phyloP scores from a whole-genome alignment of 106 monocot genomes.

The Dioscorea zingiberensis region DNA sequence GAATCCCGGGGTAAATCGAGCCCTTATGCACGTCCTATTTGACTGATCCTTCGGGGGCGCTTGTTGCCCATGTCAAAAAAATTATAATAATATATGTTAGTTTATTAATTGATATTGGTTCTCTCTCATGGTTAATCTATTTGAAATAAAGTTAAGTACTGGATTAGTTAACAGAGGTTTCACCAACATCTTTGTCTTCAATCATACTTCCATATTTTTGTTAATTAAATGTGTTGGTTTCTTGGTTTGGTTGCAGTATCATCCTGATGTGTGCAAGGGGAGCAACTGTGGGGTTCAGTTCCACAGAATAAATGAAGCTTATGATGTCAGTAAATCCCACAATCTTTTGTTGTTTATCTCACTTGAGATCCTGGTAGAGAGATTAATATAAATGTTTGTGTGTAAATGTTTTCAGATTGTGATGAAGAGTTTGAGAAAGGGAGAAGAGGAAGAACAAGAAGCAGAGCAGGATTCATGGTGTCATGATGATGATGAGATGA shows the following conservation, averaged over 20 bases:
- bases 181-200: too few relatives aligned
- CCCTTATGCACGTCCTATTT: too few relatives aligned
- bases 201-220: too few relatives aligned
- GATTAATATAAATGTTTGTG: background rate
- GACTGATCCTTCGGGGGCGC: too few relatives aligned
- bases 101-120: too few relatives aligned
- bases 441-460: constrained; percentile 18
- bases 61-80: too few relatives aligned
- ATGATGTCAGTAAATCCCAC: constrained; percentile 49
- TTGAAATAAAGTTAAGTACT: too few relatives aligned
- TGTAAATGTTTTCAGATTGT: constrained; percentile 39
- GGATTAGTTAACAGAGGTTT: too few relatives aligned
- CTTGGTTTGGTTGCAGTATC: constrained; percentile 49
- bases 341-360: background rate
- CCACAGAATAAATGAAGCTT: constrained; percentile 79
- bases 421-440: constrained; percentile 45
- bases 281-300: constrained; percentile 67
- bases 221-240: background rate
- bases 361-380: background rate
- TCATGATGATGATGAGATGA: constrained; percentile 30
- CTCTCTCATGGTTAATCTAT: too few relatives aligned
- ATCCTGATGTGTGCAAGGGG: constrained; percentile 96
- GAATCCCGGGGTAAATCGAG: too few relatives aligned
- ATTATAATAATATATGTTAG: too few relatives aligned
- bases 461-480: constrained; percentile 10